Base-by-base conservation (phyloP, 116 monocot genomes). In the Phalaenopsis hybrid region DNA sequence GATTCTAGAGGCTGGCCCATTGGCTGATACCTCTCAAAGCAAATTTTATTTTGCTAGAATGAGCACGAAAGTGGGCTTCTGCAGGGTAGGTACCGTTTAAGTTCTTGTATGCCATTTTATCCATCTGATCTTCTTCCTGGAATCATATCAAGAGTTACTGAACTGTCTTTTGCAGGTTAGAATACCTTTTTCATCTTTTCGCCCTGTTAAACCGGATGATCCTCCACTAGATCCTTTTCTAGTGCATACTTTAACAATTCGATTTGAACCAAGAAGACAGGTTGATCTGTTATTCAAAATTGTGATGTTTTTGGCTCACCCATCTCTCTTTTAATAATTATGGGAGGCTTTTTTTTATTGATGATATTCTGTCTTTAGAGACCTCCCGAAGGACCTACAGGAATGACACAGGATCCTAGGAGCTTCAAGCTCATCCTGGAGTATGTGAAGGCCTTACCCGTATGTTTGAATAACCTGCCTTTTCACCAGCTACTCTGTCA, bases 241-340 rank as follows among this genome's bases (percentile, higher is more conserved):
- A 81, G 92, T 90, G 13, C 98, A 98, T 85, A 98, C 98, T 50
- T 78, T 98, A 72, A 98, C 93, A 4, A 93, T 98, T 77, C 91
- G 98, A 44, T 98, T 98, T 83, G 98, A 98, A 86, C 95, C 98
- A 57, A 95, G 86, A 88, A 88, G 90, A 88, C 98, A 92, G 98
- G 98, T 93, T 68, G 41, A 16, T 33, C 59, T 23, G 51, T 75
- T 43, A 55, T 58, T 34, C 18, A 48, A 75, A 8, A 28, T 52
- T 18, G 25, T n/a, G 68, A 31, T 57, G 2, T 51, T 49, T 55
- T 10, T 61, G 48, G 31, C 3, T 41, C 41, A 2, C 2, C 3
- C 2, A 41, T 41, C 41, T 41, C 41, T 41, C 3, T 31, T 37
- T 16, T 41, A 73, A 73, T 41, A 17, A 73, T 73, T 5, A 73